Conservation (phyloP, 2,329 filamentous ascomycete species). For the Diaporthe vaccinii region DNA sequence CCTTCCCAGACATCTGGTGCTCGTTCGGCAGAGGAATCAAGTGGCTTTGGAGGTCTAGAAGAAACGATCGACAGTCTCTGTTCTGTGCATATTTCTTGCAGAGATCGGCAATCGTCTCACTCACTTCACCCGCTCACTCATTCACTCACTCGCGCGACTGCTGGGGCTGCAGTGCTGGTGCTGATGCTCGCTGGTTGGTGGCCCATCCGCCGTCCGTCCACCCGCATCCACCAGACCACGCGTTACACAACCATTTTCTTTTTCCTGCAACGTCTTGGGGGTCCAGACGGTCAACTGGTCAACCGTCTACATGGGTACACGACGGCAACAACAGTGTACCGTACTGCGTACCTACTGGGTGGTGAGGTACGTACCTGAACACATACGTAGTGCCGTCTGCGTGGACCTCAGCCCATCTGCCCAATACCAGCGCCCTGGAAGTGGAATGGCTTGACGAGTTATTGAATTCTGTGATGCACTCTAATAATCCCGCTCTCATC, state of each 20-base stretch:
- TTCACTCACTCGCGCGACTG: background rate
- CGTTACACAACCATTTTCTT: slow-evolving; percentile 10
- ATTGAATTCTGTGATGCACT: slow-evolving; percentile 17
- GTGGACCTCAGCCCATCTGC: slow-evolving; percentile 11
- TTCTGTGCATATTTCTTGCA: slow-evolving; percentile 25
- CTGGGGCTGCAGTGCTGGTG: background rate
- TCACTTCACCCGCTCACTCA: background rate
- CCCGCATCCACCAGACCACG: background rate
- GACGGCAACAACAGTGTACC: no score
- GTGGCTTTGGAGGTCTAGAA: slow-evolving; percentile 37
- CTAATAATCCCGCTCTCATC: slow-evolving; percentile 10
- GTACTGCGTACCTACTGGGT: no score
- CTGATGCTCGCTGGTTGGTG: background rate
- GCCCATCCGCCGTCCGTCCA: background rate
- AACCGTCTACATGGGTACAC: background rate
- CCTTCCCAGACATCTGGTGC: slow-evolving; percentile 6
- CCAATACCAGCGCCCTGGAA: slow-evolving; percentile 9
- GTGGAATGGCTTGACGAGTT: slow-evolving; percentile 22
- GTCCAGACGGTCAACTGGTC: background rate
- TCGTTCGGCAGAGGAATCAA: slow-evolving; percentile 26
- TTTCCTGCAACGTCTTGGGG: slow-evolving; percentile 12
- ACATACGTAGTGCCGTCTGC: slow-evolving; percentile 1
- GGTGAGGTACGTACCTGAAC: background rate
- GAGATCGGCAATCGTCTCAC: slow-evolving; percentile 22
- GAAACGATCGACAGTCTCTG: slow-evolving; percentile 34